Base-by-base conservation (phyloP, 2,329 filamentous ascomycete genomes). In the Penicillium concentricum region DNA sequence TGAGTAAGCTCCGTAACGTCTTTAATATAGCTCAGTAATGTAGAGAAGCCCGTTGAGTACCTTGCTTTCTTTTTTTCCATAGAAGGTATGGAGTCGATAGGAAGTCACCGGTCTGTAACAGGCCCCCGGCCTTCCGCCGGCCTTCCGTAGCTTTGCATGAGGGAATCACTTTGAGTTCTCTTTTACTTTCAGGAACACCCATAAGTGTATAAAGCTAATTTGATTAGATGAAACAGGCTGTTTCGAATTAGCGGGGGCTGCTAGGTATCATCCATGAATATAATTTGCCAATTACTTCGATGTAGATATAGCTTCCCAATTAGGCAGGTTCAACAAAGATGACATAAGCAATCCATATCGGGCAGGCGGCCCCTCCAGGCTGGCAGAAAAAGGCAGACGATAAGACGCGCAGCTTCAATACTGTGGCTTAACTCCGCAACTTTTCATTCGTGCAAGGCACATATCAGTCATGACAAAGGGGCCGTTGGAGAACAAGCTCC, bases 1-100 rank as follows among this genome's bases (percentile, higher is more conserved):
- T 3, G 70, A 74, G 42, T 83, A 72, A 12, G 73, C 65, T 1
- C 67, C 68, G 44, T 84, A 81, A 5, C 83, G 63, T 78, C 67
- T 7, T 75, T 74, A 12, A 79, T 45, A 49, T 79, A 76, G 5
- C 60, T 57, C 69, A 79, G 69, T 10, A 80, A 63, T 34, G 58
- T 63, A 1, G 56, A 54, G 57, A 79, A 80, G 1, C 76, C 77
- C 56, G 69, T 75, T 0, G 69, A 66, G 59, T 7, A 72, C 70
- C 43, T 70, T 68, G 39, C 58, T 64, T 18, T 62, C 69, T 59
- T 74, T 73, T 15, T 68, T 22, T 15, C 18, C 63, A 9, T 74
- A 67, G 51, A 79, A 78, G 2, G 72, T 72, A 22, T n/a, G n/a
- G n/a, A n/a, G n/a, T n/a, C n/a, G 65, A 76, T 38, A 76, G 61